Evolutionary conservation across 306 rosid genomes (phyloP), one percentile per base, ranked within the genome.

Genomic region (Pyrus betulifolia): DNA sequence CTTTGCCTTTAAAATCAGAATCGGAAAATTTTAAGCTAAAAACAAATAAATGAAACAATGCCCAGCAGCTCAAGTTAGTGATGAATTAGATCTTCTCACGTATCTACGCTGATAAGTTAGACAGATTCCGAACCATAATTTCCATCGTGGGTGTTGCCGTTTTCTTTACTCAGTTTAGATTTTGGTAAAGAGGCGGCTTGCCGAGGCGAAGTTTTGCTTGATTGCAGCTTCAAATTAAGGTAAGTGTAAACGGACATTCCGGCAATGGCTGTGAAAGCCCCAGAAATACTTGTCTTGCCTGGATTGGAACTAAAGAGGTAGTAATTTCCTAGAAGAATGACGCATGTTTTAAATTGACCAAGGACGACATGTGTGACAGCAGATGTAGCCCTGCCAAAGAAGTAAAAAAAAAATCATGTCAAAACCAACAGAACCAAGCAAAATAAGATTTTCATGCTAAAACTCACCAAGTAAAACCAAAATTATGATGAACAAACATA

Each of bases 291-390:
- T 67, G 84, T 90, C 61, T 6, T 82, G 30, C 98, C 98, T 3
- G 97, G 97, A 81, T 92, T 91, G 35, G 98, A 86, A 80, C 90
- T 90, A 3, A 95, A 92, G 40, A 95, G 85, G 82, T 85, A 92
- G 79, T 77, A 91, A 86, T 90, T 92, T 76, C 98, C 98, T 0
- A 95, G 93, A 79, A 92, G 97, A 55, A 95, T 87, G 72, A 92
- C 86, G n/a, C 98, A 92, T 23, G 97, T 95, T 88, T 95, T 95
- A 40, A 95, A 95, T 85, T 95, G 97, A 61, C 98, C 97, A 8
- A 95, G 98, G 60, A 95, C 98, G 11, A 95, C 98, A 14, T 95
- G 97, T 25, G 97, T 88, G 15, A 90, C 82, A 2, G 97, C 97
- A 30, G 98, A 95, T 40, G 97, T 95, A 51, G 98, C 97, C 62